These are phyloP conservation scores for Seiridium unicorne DNA, from an alignment of 2,329 filamentous ascomycete genomes.

Conservation along the genomic window DNA sequence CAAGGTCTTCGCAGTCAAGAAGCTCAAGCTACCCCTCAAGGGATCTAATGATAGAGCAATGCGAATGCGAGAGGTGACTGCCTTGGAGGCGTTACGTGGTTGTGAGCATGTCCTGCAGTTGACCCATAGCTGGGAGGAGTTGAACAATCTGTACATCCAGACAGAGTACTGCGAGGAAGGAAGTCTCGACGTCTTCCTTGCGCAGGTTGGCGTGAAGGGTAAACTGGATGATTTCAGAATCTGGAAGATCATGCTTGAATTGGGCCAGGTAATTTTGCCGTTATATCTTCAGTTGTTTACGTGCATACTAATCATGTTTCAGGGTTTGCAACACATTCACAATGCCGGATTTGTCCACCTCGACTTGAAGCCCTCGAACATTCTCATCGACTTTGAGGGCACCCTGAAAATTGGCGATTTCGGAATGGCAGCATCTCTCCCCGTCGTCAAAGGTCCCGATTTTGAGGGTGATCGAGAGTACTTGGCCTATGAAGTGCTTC, in stretches of 20 bases:
- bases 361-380: conserved; percentile 82
- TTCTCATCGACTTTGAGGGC: conserved; percentile 79
- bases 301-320: conserved; percentile 6
- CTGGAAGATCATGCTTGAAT: conserved; percentile 93
- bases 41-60: conserved; percentile 78
- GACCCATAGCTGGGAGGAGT: conserved; percentile 83
- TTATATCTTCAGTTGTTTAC: conserved; percentile 13
- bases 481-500: conserved; percentile 88
- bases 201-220: conserved; percentile 78
- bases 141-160: conserved; percentile 88
- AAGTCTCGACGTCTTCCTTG: conserved; percentile 81
- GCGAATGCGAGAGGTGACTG: conserved; percentile 80
- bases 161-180: conserved; percentile 97
- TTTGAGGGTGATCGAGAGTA: conserved; percentile 96
- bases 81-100: conserved; percentile 73
- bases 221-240: conserved; percentile 95
- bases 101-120: conserved; percentile 85
- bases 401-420: conserved; percentile 85
- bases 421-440: conserved; percentile 77
- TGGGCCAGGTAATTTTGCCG: conserved; percentile 66
- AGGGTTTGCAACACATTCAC: conserved; percentile 91
- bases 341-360: conserved; percentile 82
- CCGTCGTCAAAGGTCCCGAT: conserved; percentile 73
- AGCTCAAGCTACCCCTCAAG: conserved; percentile 76
- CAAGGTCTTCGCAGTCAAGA: conserved; percentile 88